A percentile compares a stretch with the other conserved stretches of the same genome.
These are phyloP conservation scores for Komagataella ulmi DNA, from an alignment of 805 yeast genomes.

Conservation along the genomic window DNA sequence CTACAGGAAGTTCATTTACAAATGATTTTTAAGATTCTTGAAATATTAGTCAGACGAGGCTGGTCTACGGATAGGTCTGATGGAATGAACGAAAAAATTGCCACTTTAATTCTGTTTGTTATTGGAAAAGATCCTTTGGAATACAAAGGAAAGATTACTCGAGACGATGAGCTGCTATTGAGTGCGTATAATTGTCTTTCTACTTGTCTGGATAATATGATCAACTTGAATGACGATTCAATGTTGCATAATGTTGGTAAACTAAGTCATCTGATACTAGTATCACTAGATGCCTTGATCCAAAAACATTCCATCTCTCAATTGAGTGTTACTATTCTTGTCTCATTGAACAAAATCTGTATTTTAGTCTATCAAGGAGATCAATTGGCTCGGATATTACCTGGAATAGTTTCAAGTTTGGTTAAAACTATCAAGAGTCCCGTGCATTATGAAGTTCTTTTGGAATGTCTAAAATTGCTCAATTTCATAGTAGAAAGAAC, in stretches of 20 bases:
- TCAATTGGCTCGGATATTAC: constrained; percentile 30
- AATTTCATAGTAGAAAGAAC: constrained; percentile 17
- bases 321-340: not conserved
- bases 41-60: constrained; percentile 27
- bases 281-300: constrained; percentile 19
- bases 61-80: constrained; percentile 27
- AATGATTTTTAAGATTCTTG: constrained; percentile 27
- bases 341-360: constrained; percentile 13
- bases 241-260: not conserved
- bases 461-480: constrained; percentile 17
- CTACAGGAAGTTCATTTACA: constrained; percentile 20
- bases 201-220: not conserved
- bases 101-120: not conserved
- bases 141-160: not conserved
- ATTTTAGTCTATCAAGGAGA: constrained; percentile 30
- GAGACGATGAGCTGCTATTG: not conserved
- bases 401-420: constrained; percentile 34
- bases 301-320: not conserved
- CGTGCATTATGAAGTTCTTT: constrained; percentile 23
- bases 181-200: not conserved
- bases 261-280: constrained; percentile 2
- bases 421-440: constrained; percentile 21
- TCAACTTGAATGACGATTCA: not conserved
- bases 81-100: not conserved
- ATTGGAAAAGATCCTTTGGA: not conserved